These are phyloP conservation scores for Colletotrichum higginsianum DNA, from an alignment of 2,329 filamentous ascomycete species.

Conservation along the genomic window DNA sequence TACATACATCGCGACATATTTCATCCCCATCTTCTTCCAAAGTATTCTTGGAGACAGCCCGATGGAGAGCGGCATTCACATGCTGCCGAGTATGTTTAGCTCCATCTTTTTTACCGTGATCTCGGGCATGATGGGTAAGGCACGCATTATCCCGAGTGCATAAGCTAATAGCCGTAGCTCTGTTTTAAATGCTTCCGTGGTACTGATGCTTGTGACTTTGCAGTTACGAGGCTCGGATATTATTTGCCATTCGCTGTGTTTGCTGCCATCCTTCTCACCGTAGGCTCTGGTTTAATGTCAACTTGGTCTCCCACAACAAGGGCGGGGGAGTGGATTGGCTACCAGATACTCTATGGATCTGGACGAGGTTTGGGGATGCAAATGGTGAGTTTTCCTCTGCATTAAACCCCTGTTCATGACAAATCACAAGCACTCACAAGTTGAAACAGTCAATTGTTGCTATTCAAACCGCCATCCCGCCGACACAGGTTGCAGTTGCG, in stretches of 20 bases:
- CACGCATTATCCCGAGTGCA: too few relatives aligned
- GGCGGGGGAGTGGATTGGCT: conserved; percentile 60
- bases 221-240: conserved; percentile 42
- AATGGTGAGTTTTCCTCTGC: conserved; percentile 45
- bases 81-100: conserved; percentile 57
- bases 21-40: conserved; percentile 68
- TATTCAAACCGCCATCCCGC: conserved; percentile 47
- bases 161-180: too few relatives aligned
- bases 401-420: background rate
- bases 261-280: conserved; percentile 53
- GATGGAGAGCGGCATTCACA: conserved; percentile 55
- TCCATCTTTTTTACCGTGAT: conserved; percentile 54
- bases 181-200: too few relatives aligned
- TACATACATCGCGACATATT: conserved; percentile 62
- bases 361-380: conserved; percentile 61
- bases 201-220: too few relatives aligned
- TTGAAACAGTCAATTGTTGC: conserved; percentile 45
- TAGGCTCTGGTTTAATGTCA: conserved; percentile 56
- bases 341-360: conserved; percentile 62
- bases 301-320: conserved; percentile 52
- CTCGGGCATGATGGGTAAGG: conserved; percentile 52
- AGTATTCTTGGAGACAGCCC: conserved; percentile 58
- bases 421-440: conserved; percentile 52
- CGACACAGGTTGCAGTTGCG: conserved; percentile 47
- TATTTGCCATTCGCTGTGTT: conserved; percentile 47